These are phyloP conservation scores for Tympanopsis confertula DNA, from an alignment of 2,329 filamentous ascomycete genomes.

Conservation along the genomic window DNA sequence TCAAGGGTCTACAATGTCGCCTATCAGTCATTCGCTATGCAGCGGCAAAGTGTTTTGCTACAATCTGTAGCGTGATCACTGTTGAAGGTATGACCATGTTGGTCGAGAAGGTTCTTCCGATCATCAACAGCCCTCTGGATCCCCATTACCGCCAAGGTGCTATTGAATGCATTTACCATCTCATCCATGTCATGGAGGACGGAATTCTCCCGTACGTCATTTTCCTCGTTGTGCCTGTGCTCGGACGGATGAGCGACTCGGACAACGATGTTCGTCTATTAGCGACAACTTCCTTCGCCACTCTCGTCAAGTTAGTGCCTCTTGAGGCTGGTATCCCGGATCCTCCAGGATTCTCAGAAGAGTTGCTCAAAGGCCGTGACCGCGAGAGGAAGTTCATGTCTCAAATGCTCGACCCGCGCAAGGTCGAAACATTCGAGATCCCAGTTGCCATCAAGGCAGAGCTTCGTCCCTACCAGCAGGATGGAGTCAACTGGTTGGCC, in stretches of 20 bases:
- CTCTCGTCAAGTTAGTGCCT: constrained; percentile 89
- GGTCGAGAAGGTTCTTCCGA: constrained; percentile 83
- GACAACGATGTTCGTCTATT: constrained; percentile 91
- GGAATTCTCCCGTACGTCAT: constrained; percentile 93
- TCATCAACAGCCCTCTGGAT: constrained; percentile 82
- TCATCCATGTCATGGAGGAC: constrained; percentile 98
- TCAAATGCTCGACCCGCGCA: constrained; percentile 91
- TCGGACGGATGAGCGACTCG: constrained; percentile 96
- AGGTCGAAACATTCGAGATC: constrained; percentile 86
- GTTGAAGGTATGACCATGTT: constrained; percentile 92
- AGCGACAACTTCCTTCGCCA: constrained; percentile 93
- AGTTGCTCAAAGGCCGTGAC: constrained; percentile 80
- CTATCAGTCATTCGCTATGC: constrained; percentile 91
- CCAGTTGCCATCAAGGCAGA: constrained; percentile 96
- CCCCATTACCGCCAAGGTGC: constrained; percentile 83
- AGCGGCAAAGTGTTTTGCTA: constrained; percentile 93
- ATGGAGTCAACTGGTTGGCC: constrained; percentile 95
- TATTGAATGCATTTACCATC: constrained; percentile 88
- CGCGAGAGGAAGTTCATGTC: constrained; percentile 92
- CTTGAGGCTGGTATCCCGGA: constrained; percentile 95
- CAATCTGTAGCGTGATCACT: constrained; percentile 90
- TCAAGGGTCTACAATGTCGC: constrained; percentile 75
- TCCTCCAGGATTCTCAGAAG: constrained; percentile 79
- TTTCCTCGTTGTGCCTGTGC: constrained; percentile 92
- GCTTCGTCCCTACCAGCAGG: constrained; percentile 91